phyloP scores from a whole-genome alignment of 2,329 filamentous ascomycete genomes.

The Coniella lustricola region DNA sequence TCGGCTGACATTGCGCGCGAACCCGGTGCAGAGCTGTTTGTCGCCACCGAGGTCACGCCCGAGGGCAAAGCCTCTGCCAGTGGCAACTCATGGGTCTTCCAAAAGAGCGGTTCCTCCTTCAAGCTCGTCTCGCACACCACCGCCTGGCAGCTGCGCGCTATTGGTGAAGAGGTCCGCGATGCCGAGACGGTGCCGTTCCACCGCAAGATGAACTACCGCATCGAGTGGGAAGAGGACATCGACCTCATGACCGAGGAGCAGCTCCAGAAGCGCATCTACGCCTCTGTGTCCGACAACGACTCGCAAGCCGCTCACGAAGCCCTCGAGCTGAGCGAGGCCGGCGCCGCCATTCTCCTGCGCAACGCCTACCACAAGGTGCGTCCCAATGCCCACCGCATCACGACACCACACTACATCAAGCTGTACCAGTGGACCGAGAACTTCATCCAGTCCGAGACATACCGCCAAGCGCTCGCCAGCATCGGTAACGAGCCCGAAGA shows the following conservation, averaged over 20 bases:
- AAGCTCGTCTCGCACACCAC: conserved; percentile 4
- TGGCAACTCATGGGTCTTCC: conserved; percentile 10
- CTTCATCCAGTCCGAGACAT: conserved; percentile 1
- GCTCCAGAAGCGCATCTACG: not conserved
- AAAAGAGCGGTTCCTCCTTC: conserved; percentile 4
- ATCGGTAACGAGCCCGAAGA: conserved; percentile 7
- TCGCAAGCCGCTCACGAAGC: not conserved
- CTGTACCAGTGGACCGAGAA: conserved; percentile 14
- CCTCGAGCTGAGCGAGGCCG: conserved; percentile 8
- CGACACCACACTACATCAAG: conserved; percentile 6
- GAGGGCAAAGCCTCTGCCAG: conserved; percentile 2
- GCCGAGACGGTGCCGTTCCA: not conserved
- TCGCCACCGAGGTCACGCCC: conserved; percentile 8
- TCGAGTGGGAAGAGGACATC: conserved; percentile 12
- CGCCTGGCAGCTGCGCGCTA: conserved; percentile 2
- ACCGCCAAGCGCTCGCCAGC: not conserved
- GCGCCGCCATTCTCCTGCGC: conserved; percentile 12
- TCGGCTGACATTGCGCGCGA: conserved; percentile 3
- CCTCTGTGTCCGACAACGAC: not conserved
- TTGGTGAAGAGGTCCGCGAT: conserved; percentile 1
- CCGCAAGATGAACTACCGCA: conserved; percentile 11
- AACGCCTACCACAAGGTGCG: conserved; percentile 1
- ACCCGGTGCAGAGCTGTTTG: conserved; percentile 13
- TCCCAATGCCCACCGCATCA: not conserved
- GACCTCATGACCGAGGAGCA: conserved; percentile 5